These are phyloP conservation scores for Phytophthora tentaculata DNA, from an alignment of 352 stramenopile species.

Conservation along the genomic window DNA sequence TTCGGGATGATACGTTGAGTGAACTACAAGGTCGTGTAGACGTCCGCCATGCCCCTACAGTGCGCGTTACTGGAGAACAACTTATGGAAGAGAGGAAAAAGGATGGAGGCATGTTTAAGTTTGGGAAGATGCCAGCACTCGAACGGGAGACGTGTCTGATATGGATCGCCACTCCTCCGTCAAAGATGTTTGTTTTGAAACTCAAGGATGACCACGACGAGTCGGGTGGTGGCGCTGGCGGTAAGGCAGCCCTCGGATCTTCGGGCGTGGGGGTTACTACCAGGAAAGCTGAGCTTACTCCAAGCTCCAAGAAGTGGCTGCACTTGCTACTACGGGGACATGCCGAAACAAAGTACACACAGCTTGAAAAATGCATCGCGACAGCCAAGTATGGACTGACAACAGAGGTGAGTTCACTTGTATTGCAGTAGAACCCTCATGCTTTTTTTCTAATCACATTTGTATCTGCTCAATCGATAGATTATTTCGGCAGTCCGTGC, in stretches of 20 bases:
- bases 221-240: conserved; percentile 19
- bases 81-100: conserved; percentile 81
- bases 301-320: conserved; percentile 80
- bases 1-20: conserved; percentile 73
- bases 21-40: conserved; percentile 80
- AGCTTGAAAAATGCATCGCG: conserved; percentile 79
- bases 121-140: conserved; percentile 61
- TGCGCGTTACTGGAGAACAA: conserved; percentile 77
- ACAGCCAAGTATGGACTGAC: conserved; percentile 64
- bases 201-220: conserved; percentile 72
- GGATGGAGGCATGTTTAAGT: conserved; percentile 73
- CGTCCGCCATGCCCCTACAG: conserved; percentile 77
- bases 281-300: conserved; percentile 63
- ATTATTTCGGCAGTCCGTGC: conserved; percentile 78
- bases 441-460: no score
- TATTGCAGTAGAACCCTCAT: not conserved
- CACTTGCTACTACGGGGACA: conserved; percentile 75
- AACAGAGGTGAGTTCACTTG: conserved; percentile 50
- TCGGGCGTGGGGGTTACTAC: conserved; percentile 26
- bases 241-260: conserved; percentile 31
- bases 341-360: conserved; percentile 83
- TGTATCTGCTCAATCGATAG: no score
- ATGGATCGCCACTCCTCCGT: conserved; percentile 84
- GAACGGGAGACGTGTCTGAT: conserved; percentile 76
- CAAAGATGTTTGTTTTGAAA: conserved; percentile 87